These are phyloP conservation scores for Boletales sp. DNA, from an alignment of 768 basidiomycete genomes.

Conservation along the genomic window DNA sequence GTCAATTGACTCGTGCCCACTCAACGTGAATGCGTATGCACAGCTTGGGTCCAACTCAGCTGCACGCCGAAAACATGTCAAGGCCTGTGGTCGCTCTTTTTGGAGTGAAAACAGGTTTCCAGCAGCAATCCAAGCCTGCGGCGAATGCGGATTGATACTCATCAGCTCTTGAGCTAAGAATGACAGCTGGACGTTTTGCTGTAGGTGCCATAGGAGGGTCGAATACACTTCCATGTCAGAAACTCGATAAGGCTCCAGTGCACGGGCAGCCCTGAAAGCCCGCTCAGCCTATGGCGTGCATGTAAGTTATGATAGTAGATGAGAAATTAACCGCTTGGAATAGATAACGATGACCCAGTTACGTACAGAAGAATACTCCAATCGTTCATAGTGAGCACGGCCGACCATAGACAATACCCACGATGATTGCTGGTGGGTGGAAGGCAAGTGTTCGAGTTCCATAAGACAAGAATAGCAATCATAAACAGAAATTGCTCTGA, in stretches of 20 bases:
- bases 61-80: conserved; percentile 92
- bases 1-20: conserved; percentile 95
- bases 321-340: conserved; percentile 15
- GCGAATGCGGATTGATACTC: conserved; percentile 73
- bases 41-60: conserved; percentile 84
- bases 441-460: conserved; percentile 74
- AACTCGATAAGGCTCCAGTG: conserved; percentile 85
- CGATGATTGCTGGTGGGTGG: conserved; percentile 66
- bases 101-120: conserved; percentile 95
- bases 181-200: conserved; percentile 78
- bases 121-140: conserved; percentile 94
- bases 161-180: conserved; percentile 92
- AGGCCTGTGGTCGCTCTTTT: conserved; percentile 88
- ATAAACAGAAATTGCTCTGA: conserved; percentile 70
- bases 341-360: conserved; percentile 11
- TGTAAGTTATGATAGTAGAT: conserved; percentile 8
- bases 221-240: conserved; percentile 97
- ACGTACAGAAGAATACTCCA: conserved; percentile 85
- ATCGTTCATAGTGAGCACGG: conserved; percentile 83
- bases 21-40: conserved; percentile 94
- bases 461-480: conserved; percentile 71
- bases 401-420: conserved; percentile 82
- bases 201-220: conserved; percentile 93
- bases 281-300: conserved; percentile 69
- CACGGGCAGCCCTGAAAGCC: conserved; percentile 77